Evolutionary conservation across 2,329 filamentous ascomycete genomes (phyloP), one percentile per base, ranked within the genome.

Genomic region (Aspergillus brunneoviolaceus): DNA sequence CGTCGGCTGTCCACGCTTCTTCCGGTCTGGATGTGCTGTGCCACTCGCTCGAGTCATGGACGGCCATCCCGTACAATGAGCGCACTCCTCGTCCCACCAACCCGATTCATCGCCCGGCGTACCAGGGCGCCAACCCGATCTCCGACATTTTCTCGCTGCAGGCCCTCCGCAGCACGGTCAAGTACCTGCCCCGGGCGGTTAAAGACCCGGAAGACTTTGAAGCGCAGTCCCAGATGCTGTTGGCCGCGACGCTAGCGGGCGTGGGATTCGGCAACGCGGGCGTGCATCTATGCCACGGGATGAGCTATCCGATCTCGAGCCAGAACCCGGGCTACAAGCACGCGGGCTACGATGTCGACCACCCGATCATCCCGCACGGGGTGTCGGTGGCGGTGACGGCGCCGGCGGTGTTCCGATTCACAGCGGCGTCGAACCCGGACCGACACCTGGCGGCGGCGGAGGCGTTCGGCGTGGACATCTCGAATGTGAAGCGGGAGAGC

Each of bases 241-340:
- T 99, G 21, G 95, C 95, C 2, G 90, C 95, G 0, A 99, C 95
- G 0, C 81, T 99, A 2, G 95, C 96, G 0, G 95, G 95, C 50
- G 92, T 99, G 3, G 95, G 95, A 0, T 99, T 99, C 74, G 95
- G 96, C 21, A 99, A 99, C 70, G 96, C 96, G 1, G 95, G 96
- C 53, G 95, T 99, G 2, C 95, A 99, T 79, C 82, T 91, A 10
- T 91, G 89, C 74, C 89, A 91, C 73, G 89, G 94, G 73, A 98
- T 99, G 94, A 96, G 91, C 25, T 99, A 99, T 72, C 95, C 95
- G 19, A 96, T 99, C 71, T 96, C 92, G 0, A 91, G 92, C 31
- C 93, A 97, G 74, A 99, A 99, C 74, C 91, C 91, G 0, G 89
- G 89, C 5, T 98, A 98, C 79, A 88, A 87, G 69, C 95, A 99